These are phyloP conservation scores for Cutaneotrichosporon daszewskae DNA, from an alignment of 1,284 basidiomycete species.

Conservation along the genomic window DNA sequence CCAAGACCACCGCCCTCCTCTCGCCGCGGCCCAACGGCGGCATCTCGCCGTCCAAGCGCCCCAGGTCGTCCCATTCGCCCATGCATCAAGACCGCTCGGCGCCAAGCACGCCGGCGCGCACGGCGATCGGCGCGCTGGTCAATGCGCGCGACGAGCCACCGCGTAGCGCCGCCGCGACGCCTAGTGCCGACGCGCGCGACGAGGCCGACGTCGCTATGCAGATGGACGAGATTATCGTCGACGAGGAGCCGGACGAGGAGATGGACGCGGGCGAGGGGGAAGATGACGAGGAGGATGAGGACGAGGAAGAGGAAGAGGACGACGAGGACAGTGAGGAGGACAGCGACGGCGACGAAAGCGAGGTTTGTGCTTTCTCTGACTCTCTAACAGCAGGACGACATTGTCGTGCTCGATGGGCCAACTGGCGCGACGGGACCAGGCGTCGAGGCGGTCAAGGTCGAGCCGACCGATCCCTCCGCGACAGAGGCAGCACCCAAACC, in stretches of 20 bases:
- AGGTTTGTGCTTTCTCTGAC: too few relatives aligned
- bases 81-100: not conserved
- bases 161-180: not conserved
- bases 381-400: too few relatives aligned
- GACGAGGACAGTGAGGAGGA: conserved; percentile 20
- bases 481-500: not conserved
- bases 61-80: too few relatives aligned
- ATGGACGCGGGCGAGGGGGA: conserved; percentile 21
- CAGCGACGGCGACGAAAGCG: conserved; percentile 17
- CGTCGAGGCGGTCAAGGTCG: conserved; percentile 12
- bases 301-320: conserved; percentile 21
- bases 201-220: conserved; percentile 16
- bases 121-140: conserved; percentile 8
- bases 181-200: conserved; percentile 8
- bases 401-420: conserved; percentile 14
- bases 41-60: too few relatives aligned
- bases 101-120: conserved; percentile 9
- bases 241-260: conserved; percentile 47
- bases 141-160: conserved; percentile 9
- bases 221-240: conserved; percentile 44
- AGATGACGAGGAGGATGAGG: conserved; percentile 23
- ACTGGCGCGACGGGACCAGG: conserved; percentile 6
- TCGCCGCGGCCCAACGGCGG: too few relatives aligned
- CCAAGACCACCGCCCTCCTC: too few relatives aligned
- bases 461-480: conserved; percentile 4